Evolutionary conservation across 768 basidiomycete species (phyloP).

Genomic region (Myochromella boudieri): DNA sequence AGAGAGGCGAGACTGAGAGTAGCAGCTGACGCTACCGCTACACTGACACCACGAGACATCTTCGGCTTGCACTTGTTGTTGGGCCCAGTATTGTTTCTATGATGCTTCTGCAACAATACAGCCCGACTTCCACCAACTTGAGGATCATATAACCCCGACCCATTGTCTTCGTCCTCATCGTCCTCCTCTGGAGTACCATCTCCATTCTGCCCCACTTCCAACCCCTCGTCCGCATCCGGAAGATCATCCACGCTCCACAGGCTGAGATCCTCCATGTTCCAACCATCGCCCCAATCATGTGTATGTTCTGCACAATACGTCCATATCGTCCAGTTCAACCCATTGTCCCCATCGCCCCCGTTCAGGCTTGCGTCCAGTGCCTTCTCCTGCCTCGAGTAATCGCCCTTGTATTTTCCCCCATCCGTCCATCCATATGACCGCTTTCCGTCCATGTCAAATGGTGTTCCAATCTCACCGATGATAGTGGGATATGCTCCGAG

Average conservation of each 20-base stretch:
- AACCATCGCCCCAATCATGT: constrained; percentile 92
- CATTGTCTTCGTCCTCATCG: constrained; percentile 19
- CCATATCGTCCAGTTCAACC: constrained; percentile 83
- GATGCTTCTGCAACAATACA: constrained; percentile 32
- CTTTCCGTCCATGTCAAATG: constrained; percentile 92
- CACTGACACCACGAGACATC: constrained; percentile 10
- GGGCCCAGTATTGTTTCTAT: too few species aligned
- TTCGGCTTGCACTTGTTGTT: too few species aligned
- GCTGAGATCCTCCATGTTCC: constrained; percentile 96
- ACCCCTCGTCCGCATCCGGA: constrained; percentile 20
- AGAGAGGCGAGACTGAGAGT: constrained; percentile 26
- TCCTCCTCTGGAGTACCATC: constrained; percentile 14
- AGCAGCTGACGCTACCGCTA: constrained; percentile 23
- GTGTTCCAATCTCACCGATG: constrained; percentile 94
- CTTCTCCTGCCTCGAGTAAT: constrained; percentile 75
- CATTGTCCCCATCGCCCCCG: constrained; percentile 74
- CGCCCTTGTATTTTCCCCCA: constrained; percentile 65
- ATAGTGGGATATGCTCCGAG: constrained; percentile 80
- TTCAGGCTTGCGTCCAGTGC: constrained; percentile 87
- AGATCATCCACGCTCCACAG: constrained; percentile 83
- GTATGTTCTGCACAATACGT: constrained; percentile 81
- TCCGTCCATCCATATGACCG: constrained; percentile 80
- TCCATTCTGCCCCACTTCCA: constrained; percentile 15
- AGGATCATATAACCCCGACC: constrained; percentile 15
- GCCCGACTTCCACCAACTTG: constrained; percentile 36